These are phyloP conservation scores for Populus hybrid DNA, from an alignment of 441 rosid species.

Conservation along the genomic window DNA sequence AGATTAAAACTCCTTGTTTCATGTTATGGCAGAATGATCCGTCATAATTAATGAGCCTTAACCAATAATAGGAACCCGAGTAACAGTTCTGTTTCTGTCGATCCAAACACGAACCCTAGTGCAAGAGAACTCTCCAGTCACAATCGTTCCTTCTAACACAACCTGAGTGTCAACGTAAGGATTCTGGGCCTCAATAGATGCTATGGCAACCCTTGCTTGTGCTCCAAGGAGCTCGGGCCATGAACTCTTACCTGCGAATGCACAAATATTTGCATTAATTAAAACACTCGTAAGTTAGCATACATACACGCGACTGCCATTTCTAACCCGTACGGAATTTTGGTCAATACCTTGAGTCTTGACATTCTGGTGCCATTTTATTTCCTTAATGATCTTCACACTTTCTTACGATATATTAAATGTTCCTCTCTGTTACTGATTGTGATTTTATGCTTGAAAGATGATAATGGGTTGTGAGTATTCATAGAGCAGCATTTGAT, in stretches of 20 bases:
- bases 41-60: not conserved
- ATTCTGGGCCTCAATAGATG: slow-evolving; percentile 21
- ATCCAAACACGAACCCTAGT: slow-evolving; percentile 45
- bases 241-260: slow-evolving; percentile 33
- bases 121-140: slow-evolving; percentile 24
- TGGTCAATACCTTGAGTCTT: too few relatives aligned
- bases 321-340: too few relatives aligned
- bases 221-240: slow-evolving; percentile 45
- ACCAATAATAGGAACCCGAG: slow-evolving; percentile 29
- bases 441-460: too few relatives aligned
- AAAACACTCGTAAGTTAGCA: too few relatives aligned
- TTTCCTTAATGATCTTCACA: too few relatives aligned
- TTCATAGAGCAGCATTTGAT: too few relatives aligned
- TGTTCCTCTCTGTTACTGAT: too few relatives aligned
- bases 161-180: slow-evolving; percentile 29
- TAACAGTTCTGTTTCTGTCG: slow-evolving; percentile 27
- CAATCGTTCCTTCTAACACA: slow-evolving; percentile 28
- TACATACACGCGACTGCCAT: too few relatives aligned
- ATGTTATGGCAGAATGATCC: not conserved
- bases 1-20: too few relatives aligned
- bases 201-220: slow-evolving; percentile 22
- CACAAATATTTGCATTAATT: not conserved
- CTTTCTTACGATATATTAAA: too few relatives aligned
- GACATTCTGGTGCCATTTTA: too few relatives aligned
- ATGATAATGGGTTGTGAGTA: too few relatives aligned